Evolutionary conservation across 805 yeast genomes (phyloP).

Genomic region (Hanseniaspora hatyaiensis): DNA sequence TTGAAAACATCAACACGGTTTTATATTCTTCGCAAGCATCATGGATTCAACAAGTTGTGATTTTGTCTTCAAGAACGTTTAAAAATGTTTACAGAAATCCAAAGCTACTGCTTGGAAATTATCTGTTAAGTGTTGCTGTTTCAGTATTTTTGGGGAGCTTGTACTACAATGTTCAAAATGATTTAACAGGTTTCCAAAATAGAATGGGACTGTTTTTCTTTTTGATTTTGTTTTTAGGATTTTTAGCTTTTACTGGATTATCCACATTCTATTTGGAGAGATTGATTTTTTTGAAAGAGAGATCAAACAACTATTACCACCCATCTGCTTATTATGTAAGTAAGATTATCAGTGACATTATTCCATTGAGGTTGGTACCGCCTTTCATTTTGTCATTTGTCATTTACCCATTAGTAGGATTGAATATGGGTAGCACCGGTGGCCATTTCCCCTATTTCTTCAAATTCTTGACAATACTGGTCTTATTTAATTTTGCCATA

Average conservation of each 20-base stretch:
- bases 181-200: constrained; percentile 93
- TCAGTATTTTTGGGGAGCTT: constrained; percentile 78
- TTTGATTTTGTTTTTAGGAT: constrained; percentile 81
- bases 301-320: constrained; percentile 87
- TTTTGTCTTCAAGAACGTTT: constrained; percentile 76
- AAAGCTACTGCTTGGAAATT: constrained; percentile 71
- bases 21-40: constrained; percentile 36
- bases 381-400: constrained; percentile 72
- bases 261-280: constrained; percentile 83
- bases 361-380: constrained; percentile 89
- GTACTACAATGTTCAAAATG: constrained; percentile 72
- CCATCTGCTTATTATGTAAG: constrained; percentile 77
- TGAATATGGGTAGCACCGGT: constrained; percentile 45
- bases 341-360: constrained; percentile 77
- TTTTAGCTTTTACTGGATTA: constrained; percentile 81
- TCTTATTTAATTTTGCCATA: constrained; percentile 76
- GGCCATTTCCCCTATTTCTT: constrained; percentile 48
- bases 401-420: constrained; percentile 80
- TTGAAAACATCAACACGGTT: constrained; percentile 27
- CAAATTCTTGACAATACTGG: constrained; percentile 55
- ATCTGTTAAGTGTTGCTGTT: constrained; percentile 59
- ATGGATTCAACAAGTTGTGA: constrained; percentile 51
- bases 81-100: constrained; percentile 91
- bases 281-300: constrained; percentile 77
- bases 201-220: constrained; percentile 89